phyloP scores from a whole-genome alignment of 257 asterid species.

The Lithospermum erythrorhizon region DNA sequence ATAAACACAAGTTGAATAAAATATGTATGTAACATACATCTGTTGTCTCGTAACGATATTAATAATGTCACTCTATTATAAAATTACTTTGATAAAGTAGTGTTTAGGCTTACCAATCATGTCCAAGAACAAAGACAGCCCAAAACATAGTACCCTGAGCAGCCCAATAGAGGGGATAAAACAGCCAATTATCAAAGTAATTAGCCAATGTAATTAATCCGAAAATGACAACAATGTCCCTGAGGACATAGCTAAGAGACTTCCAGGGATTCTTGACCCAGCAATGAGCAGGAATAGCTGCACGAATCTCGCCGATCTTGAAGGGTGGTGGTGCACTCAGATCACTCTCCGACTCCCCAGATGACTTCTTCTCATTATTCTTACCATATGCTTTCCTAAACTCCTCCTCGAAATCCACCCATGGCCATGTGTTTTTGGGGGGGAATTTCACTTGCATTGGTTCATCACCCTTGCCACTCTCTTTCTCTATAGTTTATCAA shows the following conservation, averaged over 20 bases:
- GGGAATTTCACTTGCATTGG: not conserved
- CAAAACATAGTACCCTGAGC: slow-evolving; percentile 44
- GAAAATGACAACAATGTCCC: slow-evolving; percentile 20
- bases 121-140: slow-evolving; percentile 44
- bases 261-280: slow-evolving; percentile 30
- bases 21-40: too few relatives aligned
- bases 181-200: slow-evolving; percentile 16
- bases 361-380: not conserved
- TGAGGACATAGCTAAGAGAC: slow-evolving; percentile 27
- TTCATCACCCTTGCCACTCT: not conserved
- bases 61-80: too few relatives aligned
- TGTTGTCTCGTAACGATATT: too few relatives aligned
- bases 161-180: slow-evolving; percentile 34
- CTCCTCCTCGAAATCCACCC: not conserved
- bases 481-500: not conserved
- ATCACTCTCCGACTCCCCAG: slow-evolving; percentile 19
- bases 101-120: slow-evolving; percentile 25
- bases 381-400: not conserved
- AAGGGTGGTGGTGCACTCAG: slow-evolving; percentile 31
- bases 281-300: slow-evolving; percentile 38
- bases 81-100: too few relatives aligned
- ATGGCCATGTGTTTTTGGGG: not conserved
- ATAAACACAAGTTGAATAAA: too few relatives aligned
- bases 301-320: slow-evolving; percentile 27
- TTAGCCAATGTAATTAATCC: slow-evolving; percentile 18